Evolutionary conservation across 495 filamentous ascomycete species (phyloP).

Genomic region (Alectoria sarmentosa): DNA sequence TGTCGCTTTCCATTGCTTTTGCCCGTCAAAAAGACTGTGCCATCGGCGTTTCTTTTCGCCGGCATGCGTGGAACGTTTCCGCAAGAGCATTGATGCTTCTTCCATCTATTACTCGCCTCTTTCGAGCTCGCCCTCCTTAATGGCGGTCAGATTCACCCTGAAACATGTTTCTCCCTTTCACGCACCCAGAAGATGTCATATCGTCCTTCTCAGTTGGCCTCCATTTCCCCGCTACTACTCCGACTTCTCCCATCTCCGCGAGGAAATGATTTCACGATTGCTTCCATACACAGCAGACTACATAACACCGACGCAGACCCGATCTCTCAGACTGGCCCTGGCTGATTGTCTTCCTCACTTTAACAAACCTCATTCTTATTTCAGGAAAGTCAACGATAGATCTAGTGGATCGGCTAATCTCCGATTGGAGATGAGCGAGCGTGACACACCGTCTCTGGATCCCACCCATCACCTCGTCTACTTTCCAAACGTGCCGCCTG

Average conservation of each 20-base stretch:
- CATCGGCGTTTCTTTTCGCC: conserved; percentile 5
- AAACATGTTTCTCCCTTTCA: neutral
- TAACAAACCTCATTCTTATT: too few relatives aligned
- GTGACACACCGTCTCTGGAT: conserved; percentile 33
- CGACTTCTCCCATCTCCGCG: conserved; percentile 12
- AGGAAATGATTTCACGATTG: conserved; percentile 32
- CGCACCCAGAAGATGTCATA: neutral
- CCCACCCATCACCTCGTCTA: conserved; percentile 66
- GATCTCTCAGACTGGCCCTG: conserved; percentile 56
- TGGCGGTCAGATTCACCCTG: neutral
- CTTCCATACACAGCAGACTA: conserved; percentile 56
- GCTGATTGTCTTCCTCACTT: conserved; percentile 44
- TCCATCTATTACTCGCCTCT: neutral
- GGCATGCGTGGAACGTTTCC: neutral
- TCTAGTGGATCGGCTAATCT: too few relatives aligned
- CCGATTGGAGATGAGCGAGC: too few relatives aligned
- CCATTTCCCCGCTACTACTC: conserved; percentile 4
- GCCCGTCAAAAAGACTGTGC: neutral
- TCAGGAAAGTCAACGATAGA: too few relatives aligned
- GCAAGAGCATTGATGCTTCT: neutral
- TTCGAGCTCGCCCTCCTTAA: neutral
- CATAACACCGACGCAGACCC: conserved; percentile 57
- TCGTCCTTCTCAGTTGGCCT: neutral
- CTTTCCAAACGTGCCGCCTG: conserved; percentile 53
- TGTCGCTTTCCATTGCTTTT: neutral